A percentile compares a stretch with the other conserved stretches of the same genome.
phyloP scores from a whole-genome alignment of 2,329 filamentous ascomycete genomes.

The Acarospora socialis region DNA sequence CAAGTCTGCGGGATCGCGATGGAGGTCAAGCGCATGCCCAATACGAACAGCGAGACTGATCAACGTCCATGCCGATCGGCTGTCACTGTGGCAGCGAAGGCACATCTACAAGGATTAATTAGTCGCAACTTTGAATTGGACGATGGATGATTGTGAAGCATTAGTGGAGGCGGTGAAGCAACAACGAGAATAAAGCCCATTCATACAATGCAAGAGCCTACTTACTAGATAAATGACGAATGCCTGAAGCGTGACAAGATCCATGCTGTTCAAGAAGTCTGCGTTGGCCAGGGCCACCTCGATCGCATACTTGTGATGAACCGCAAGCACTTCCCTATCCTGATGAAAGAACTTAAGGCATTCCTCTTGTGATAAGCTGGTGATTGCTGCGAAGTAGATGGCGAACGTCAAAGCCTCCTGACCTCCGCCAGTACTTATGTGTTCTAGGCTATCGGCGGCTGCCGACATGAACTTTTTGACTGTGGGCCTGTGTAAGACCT shows the following conservation, averaged over 20 bases:
- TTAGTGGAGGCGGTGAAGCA: too few relatives aligned
- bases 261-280: conserved; percentile 9
- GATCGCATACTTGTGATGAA: conserved; percentile 8
- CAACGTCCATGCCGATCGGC: conserved; percentile 11
- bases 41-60: conserved; percentile 9
- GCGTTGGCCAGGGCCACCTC: conserved; percentile 12
- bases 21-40: conserved; percentile 11
- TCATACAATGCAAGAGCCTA: too few relatives aligned
- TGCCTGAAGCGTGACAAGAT: conserved; percentile 12
- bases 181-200: too few relatives aligned
- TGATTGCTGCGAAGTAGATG: conserved; percentile 13
- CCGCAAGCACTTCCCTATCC: conserved; percentile 5
- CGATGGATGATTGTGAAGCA: too few relatives aligned
- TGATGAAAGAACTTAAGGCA: conserved; percentile 9
- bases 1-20: conserved; percentile 8
- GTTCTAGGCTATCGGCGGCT: conserved; percentile 5
- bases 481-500: conserved; percentile 12
- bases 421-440: background rate
- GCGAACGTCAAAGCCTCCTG: conserved; percentile 11
- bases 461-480: too few relatives aligned
- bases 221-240: conserved; percentile 11
- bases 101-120: too few relatives aligned
- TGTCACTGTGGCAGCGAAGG: too few relatives aligned
- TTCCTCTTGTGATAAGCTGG: conserved; percentile 8
- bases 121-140: too few relatives aligned